Conservation (phyloP, 2,329 filamentous ascomycete genomes). For the Scolecobasidium constrictum region DNA sequence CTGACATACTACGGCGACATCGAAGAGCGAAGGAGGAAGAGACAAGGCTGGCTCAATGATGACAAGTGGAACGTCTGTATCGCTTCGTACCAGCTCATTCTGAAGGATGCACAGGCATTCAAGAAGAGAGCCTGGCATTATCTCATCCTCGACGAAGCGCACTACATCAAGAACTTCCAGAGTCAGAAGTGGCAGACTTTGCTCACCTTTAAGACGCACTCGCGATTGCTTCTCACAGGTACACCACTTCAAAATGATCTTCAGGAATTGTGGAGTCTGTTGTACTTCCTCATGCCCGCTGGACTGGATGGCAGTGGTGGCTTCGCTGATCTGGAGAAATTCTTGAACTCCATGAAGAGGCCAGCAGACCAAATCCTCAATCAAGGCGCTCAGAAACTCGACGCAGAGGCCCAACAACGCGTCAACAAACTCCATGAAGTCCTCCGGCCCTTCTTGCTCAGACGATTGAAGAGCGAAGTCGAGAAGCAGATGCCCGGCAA, state of each 20-base stretch:
- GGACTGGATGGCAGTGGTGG: slow-evolving; percentile 74
- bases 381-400: slow-evolving; percentile 85
- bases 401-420: slow-evolving; percentile 83
- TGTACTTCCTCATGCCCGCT: slow-evolving; percentile 94
- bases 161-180: slow-evolving; percentile 99
- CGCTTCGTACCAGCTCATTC: slow-evolving; percentile 91
- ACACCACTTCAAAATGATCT: slow-evolving; percentile 96
- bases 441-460: slow-evolving; percentile 79
- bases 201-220: slow-evolving; percentile 82
- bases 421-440: slow-evolving; percentile 92
- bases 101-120: slow-evolving; percentile 90
- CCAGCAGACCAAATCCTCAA: slow-evolving; percentile 95
- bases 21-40: slow-evolving; percentile 83
- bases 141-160: slow-evolving; percentile 94
- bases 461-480: slow-evolving; percentile 87
- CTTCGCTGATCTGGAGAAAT: slow-evolving; percentile 90
- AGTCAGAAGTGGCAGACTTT: slow-evolving; percentile 95
- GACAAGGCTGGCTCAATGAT: slow-evolving; percentile 86
- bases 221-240: slow-evolving; percentile 79
- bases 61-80: slow-evolving; percentile 96
- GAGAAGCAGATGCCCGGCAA: slow-evolving; percentile 99
- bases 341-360: slow-evolving; percentile 90
- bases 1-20: slow-evolving; percentile 92
- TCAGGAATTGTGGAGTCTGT: slow-evolving; percentile 89
- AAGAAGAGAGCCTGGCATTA: slow-evolving; percentile 93